Evolutionary conservation across 2,329 filamentous ascomycete species (phyloP), one percentile per base, ranked within the genome.

Genomic region (Cryphonectria japonica): DNA sequence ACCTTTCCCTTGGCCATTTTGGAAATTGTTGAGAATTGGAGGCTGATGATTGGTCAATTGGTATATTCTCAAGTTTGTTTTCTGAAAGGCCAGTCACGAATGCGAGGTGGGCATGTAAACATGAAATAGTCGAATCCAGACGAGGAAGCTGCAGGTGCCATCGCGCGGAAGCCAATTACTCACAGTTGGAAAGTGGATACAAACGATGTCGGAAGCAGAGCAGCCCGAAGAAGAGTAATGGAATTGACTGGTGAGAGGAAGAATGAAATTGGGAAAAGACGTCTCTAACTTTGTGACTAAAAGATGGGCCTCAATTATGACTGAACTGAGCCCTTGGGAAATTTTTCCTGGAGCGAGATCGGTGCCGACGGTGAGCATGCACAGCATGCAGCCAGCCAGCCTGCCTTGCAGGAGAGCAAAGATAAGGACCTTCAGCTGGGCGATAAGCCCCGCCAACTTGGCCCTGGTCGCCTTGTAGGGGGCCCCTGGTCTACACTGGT

Each of bases 1-100:
- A 73, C 71, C 69, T 71, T 73, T 60, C 71, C 71, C 69, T 73
- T 73, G 26, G 69, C 26, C 71, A 73, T 73, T 63, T 62, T 73
- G 50, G 43, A 41, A 54, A 8, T 52, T 61, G 39, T 26, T 69
- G 62, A 41, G 39, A 52, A 50, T 32, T 29, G 22, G 61, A 39
- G 41, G 43, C 66, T 71, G 43, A 32, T 13, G 41, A 16, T 69
- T 39, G 54, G 71, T 73, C 71, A 73, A 69, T 71, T 71, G 66
- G 63, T 62, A 46, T n/a, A 4, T 54, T 69, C n/a, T 57, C 52
- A 60, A 13, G 43, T 34, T 37, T 37, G 32, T 29, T 3, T 57
- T 9, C 16, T 11, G n/a, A 29, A 43, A 52, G 32, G 43, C 26
- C 0, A 29, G 19, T 29, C 19, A 29, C n/a, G 41, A 39, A 32